phyloP scores from a whole-genome alignment of 2,329 filamentous ascomycete genomes.

The Aspergillus glaucus region DNA sequence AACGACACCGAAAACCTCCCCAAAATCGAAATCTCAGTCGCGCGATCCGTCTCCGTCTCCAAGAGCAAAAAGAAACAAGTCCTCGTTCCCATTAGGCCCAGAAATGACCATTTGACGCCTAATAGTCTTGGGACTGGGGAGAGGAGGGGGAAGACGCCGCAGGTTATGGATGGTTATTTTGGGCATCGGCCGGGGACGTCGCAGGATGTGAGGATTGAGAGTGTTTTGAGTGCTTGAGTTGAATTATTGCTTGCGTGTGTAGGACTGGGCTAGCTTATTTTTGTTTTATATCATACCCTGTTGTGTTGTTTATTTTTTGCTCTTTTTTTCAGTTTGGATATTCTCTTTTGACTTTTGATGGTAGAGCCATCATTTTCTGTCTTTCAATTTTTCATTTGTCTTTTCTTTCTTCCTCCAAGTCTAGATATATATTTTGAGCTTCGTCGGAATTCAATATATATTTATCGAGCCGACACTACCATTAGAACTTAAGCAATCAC shows the following conservation, averaged over 20 bases:
- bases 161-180: slow-evolving; percentile 20
- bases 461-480: too few species aligned
- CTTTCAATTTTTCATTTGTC: background rate
- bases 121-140: slow-evolving; percentile 24
- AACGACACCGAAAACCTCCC: slow-evolving; percentile 8
- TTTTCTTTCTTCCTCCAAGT: background rate
- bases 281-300: background rate
- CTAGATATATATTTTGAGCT: too few species aligned
- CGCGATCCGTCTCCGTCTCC: slow-evolving; percentile 34
- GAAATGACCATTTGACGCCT: slow-evolving; percentile 16
- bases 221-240: background rate
- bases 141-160: slow-evolving; percentile 21
- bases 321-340: background rate
- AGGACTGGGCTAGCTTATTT: background rate
- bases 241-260: background rate
- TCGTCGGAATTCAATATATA: too few species aligned
- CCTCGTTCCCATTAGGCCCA: slow-evolving; percentile 29
- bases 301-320: background rate
- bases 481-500: too few species aligned
- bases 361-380: background rate
- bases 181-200: slow-evolving; percentile 28
- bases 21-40: slow-evolving; percentile 31
- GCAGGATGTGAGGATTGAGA: slow-evolving; percentile 28
- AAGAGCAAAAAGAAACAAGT: slow-evolving; percentile 28
- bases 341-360: background rate